These are phyloP conservation scores for Hypoxylon sp. DNA, from an alignment of 2,329 filamentous ascomycete genomes.

Conservation along the genomic window DNA sequence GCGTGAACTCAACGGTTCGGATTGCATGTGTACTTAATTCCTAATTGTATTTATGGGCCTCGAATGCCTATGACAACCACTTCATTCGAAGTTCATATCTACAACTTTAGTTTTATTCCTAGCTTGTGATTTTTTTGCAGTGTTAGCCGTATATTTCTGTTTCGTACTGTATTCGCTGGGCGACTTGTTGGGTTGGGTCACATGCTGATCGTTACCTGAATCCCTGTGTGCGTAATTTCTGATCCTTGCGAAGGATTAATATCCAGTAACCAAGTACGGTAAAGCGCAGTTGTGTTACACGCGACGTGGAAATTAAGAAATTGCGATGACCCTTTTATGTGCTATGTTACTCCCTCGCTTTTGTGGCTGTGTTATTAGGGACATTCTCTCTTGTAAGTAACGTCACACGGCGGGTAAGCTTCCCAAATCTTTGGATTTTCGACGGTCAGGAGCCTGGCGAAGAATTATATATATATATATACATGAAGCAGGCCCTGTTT, in stretches of 20 bases:
- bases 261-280: neutral
- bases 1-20: slow-evolving; percentile 51
- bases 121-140: neutral
- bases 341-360: neutral
- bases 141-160: neutral
- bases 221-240: slow-evolving; percentile 30
- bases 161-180: slow-evolving; percentile 4
- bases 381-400: slow-evolving; percentile 14
- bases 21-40: slow-evolving; percentile 60
- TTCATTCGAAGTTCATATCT: slow-evolving; percentile 31
- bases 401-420: slow-evolving; percentile 13
- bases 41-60: slow-evolving; percentile 57
- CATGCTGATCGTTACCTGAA: slow-evolving; percentile 14
- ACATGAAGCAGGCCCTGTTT: too few species aligned
- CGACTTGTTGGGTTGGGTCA: neutral
- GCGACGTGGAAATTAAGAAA: slow-evolving; percentile 24
- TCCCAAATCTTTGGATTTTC: neutral
- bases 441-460: too few species aligned
- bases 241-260: slow-evolving; percentile 18
- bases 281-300: neutral
- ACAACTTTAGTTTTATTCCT: neutral
- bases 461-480: too few species aligned
- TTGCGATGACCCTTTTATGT: neutral
- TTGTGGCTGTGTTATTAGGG: neutral
- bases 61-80: slow-evolving; percentile 43